Conservation (phyloP, 1,284 basidiomycete species). For the Ceratobasidium sp. region DNA sequence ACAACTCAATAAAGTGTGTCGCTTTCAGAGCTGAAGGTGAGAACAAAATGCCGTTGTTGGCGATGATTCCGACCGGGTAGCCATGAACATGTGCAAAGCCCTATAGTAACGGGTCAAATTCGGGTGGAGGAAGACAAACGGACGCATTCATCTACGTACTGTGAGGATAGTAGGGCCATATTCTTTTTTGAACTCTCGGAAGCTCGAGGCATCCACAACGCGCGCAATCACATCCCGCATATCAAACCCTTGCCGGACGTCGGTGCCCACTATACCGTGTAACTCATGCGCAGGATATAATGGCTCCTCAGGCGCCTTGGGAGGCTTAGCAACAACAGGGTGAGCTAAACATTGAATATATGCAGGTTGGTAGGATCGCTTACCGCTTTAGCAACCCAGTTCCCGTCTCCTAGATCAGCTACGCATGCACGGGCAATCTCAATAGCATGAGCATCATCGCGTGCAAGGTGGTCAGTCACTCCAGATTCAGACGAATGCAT, state of each 20-base stretch:
- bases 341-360: background rate
- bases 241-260: conserved; percentile 88
- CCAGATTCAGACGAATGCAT: conserved; percentile 97
- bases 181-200: conserved; percentile 95
- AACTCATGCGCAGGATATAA: conserved; percentile 84
- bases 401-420: conserved; percentile 71
- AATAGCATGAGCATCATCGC: conserved; percentile 89
- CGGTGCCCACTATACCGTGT: conserved; percentile 91
- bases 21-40: conserved; percentile 94
- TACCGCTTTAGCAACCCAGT: conserved; percentile 26
- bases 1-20: conserved; percentile 94
- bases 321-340: conserved; percentile 59
- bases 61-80: conserved; percentile 88
- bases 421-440: conserved; percentile 84
- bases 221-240: conserved; percentile 94
- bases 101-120: conserved; percentile 55
- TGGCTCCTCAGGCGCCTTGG: conserved; percentile 71
- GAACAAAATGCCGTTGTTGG: conserved; percentile 94
- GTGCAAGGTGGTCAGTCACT: conserved; percentile 91
- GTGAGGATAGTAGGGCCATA: conserved; percentile 92
- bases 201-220: conserved; percentile 89
- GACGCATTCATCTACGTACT: conserved; percentile 59
- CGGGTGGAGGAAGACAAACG: background rate
- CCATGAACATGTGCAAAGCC: conserved; percentile 93
- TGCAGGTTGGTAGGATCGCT: background rate